Evolutionary conservation across 352 stramenopile species (phyloP).

Genomic region (Globisporangium alternatum): DNA sequence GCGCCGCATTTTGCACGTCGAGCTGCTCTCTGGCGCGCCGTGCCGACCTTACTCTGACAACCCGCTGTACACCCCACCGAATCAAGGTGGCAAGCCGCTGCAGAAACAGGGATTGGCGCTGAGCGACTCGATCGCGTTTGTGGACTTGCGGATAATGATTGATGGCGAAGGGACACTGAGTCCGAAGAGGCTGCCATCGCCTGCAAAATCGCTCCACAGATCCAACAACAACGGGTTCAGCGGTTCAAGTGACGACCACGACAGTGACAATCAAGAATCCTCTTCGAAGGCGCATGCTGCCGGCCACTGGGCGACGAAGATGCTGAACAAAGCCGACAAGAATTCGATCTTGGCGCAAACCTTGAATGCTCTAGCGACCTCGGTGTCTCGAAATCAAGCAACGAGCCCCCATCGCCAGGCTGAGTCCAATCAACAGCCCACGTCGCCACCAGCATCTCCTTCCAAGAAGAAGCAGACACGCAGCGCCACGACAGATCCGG

Average conservation of each 20-base stretch:
- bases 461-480: slow-evolving; percentile 24
- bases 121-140: slow-evolving; percentile 66
- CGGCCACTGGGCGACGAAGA: slow-evolving; percentile 56
- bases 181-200: slow-evolving; percentile 7
- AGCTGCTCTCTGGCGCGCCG: slow-evolving; percentile 55
- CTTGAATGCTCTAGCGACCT: slow-evolving; percentile 52
- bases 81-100: slow-evolving; percentile 22
- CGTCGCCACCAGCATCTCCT: slow-evolving; percentile 23
- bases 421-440: slow-evolving; percentile 13
- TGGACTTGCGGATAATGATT: slow-evolving; percentile 49
- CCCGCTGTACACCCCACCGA: slow-evolving; percentile 60
- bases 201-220: slow-evolving; percentile 8
- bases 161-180: slow-evolving; percentile 21
- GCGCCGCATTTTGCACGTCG: slow-evolving; percentile 53
- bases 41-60: slow-evolving; percentile 77
- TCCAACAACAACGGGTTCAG: slow-evolving; percentile 17
- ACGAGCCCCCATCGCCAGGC: slow-evolving; percentile 7
- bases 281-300: slow-evolving; percentile 24
- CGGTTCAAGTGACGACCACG: slow-evolving; percentile 1
- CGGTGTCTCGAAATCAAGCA: slow-evolving; percentile 10
- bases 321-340: slow-evolving; percentile 50
- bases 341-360: slow-evolving; percentile 58
- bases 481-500: not conserved
- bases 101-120: slow-evolving; percentile 25
- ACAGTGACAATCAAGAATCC: not conserved